Percentiles rank a stretch among this genome's conserved stretches.
These are phyloP conservation scores for Xylariales sp. DNA, from an alignment of 2,329 filamentous ascomycete species.

Conservation along the genomic window DNA sequence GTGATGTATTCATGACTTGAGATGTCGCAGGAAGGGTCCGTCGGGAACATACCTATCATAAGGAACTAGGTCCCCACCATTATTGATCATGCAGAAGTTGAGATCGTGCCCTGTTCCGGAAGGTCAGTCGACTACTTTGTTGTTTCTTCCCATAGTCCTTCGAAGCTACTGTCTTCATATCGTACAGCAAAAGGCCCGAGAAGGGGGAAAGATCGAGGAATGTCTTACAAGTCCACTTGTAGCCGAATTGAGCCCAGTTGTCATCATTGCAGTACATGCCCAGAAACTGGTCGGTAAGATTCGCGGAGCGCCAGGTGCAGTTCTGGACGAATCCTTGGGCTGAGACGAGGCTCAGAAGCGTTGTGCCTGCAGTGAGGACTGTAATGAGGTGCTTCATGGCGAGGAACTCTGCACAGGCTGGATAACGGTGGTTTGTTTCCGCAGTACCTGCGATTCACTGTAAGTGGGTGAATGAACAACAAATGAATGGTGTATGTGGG, in stretches of 20 bases:
- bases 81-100: constrained; percentile 25
- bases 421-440: too few relatives aligned
- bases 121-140: too few relatives aligned
- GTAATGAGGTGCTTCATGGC: constrained; percentile 8
- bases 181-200: too few relatives aligned
- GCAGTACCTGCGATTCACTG: too few relatives aligned
- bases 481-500: too few relatives aligned
- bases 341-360: constrained; percentile 23
- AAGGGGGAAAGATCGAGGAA: neutral
- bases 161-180: too few relatives aligned
- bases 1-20: too few relatives aligned
- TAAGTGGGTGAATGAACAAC: too few relatives aligned
- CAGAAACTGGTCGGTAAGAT: constrained; percentile 27
- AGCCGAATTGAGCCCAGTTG: constrained; percentile 27
- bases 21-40: too few relatives aligned
- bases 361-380: constrained; percentile 11
- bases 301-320: constrained; percentile 32
- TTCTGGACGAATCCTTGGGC: constrained; percentile 27
- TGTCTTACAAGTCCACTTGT: constrained; percentile 35
- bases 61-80: constrained; percentile 21
- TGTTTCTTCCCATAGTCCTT: too few relatives aligned
- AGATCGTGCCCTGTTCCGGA: constrained; percentile 35
- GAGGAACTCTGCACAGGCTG: neutral
- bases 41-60: constrained; percentile 14
- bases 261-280: constrained; percentile 37